Evolutionary conservation across 345 rosid species (phyloP), one percentile per base, ranked within the genome.

Genomic region (Camelina hispida): DNA sequence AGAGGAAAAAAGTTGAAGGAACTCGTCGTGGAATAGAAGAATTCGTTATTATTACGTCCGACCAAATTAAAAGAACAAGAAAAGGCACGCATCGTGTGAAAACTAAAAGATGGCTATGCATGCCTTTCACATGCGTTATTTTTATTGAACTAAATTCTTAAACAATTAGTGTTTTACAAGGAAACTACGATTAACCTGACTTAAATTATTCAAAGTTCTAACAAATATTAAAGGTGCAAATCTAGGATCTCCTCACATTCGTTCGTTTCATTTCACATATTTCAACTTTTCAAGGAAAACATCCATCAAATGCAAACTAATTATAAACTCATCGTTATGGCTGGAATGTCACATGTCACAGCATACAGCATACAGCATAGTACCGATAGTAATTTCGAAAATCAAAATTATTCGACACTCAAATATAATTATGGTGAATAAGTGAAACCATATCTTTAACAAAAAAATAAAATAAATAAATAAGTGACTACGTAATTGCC

Each of bases 41-140:
- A 15, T 28, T 63, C 68, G 53, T 44, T 25, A 61, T 38, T 38
- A 23, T 8, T 23, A 34, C 67, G 68, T 4, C 43, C 57, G 69
- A 48, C 70, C 58, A 1, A 34, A 34, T 7, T 28, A 28, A 48
- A 50, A 48, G 32, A 66, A 50, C 13, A 66, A 34, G 28, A 66
- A 66, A 34, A 17, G 13, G 58, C 46, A 18, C 32, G 16, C 44
- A 65, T 65, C 8, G 44, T 48, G 44, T 48, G 58, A 18, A 66
- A 32, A 11, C 34, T 34, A 18, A 47, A 65, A 48, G 18, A 50
- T 50, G 34, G 47, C 5, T 15, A 50, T 17, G 20, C 58, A 66
- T 34, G 47, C 46, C 17, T 17, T 66, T 50, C 70, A 66, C 70
- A 20, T 66, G 70, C 18, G 14, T 66, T 18, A 50, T 4, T 17